phyloP scores from a whole-genome alignment of 371 early-diverging fungal species.

The Smittium mucronatum region DNA sequence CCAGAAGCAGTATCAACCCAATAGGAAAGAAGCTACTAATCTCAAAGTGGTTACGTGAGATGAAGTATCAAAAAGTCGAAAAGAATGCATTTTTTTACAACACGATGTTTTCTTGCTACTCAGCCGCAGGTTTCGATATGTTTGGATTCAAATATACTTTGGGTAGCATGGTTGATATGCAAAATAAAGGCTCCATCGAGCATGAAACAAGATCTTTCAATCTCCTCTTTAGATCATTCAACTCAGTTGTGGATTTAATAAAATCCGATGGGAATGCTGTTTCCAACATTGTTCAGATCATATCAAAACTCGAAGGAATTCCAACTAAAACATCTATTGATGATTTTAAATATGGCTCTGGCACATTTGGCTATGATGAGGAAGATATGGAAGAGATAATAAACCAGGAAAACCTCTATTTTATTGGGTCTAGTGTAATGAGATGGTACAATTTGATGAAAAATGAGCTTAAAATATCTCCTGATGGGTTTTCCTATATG shows the following conservation, averaged over 20 bases:
- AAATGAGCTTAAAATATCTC: background rate
- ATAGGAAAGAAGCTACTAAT: background rate
- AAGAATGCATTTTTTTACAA: constrained; percentile 3
- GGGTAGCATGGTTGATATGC: background rate
- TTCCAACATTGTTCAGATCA: background rate
- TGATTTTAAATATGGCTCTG: background rate
- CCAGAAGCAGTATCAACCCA: constrained; percentile 16
- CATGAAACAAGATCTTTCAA: background rate
- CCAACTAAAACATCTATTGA: background rate
- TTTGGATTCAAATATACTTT: constrained; percentile 4
- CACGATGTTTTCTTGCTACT: background rate
- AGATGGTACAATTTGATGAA: background rate
- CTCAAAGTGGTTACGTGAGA: background rate
- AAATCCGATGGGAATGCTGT: background rate
- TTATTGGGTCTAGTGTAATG: background rate
- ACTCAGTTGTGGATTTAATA: background rate
- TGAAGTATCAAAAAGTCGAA: constrained; percentile 1
- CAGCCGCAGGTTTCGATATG: too few relatives aligned
- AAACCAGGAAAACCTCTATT: background rate
- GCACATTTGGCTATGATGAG: background rate
- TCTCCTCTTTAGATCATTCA: background rate
- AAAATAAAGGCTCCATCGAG: background rate
- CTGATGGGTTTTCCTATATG: background rate
- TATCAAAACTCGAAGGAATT: background rate
- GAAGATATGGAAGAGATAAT: background rate